A percentile compares a stretch with the other conserved stretches of the same genome.
Evolutionary conservation across 179 eudicot genomes (phyloP).

Genomic region (Spergularia azorica): DNA sequence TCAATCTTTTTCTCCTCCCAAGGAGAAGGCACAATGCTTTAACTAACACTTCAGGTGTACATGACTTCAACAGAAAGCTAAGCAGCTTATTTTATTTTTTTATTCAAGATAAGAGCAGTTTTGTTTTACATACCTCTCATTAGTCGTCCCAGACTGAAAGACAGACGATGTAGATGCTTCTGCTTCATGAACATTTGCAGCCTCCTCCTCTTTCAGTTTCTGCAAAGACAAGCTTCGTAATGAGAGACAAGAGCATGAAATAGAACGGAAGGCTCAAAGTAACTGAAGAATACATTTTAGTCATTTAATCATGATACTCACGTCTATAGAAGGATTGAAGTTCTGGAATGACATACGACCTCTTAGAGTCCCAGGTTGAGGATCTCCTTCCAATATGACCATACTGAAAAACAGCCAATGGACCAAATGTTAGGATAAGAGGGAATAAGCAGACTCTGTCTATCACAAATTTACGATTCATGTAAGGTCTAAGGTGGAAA

Average conservation of each 20-base stretch:
- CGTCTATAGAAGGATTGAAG: slow-evolving; percentile 88
- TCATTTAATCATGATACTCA: slow-evolving; percentile 49
- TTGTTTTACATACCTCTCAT: slow-evolving; percentile 44
- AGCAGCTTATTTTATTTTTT: not conserved
- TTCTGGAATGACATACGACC: slow-evolving; percentile 92
- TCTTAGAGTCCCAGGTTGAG: slow-evolving; percentile 67
- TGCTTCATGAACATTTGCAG: slow-evolving; percentile 37
- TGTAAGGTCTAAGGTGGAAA: too few species aligned
- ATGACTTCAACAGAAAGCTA: not conserved
- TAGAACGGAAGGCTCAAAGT: not conserved
- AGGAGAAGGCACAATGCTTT: not conserved
- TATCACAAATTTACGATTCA: too few species aligned
- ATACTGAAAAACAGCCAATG: slow-evolving; percentile 44
- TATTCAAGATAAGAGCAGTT: too few species aligned
- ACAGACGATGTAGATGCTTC: slow-evolving; percentile 57
- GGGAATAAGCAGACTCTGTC: too few species aligned
- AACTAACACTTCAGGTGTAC: not conserved
- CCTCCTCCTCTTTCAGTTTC: slow-evolving; percentile 78
- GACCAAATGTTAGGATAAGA: too few species aligned
- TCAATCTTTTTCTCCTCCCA: not conserved
- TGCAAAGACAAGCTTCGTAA: slow-evolving; percentile 45
- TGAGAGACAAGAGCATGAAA: slow-evolving; percentile 26
- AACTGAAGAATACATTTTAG: slow-evolving; percentile 1
- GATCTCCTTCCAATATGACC: slow-evolving; percentile 91
- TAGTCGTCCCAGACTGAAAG: slow-evolving; percentile 44